Conservation (phyloP, 2,329 filamentous ascomycete species). For the Phoma herbarum region DNA sequence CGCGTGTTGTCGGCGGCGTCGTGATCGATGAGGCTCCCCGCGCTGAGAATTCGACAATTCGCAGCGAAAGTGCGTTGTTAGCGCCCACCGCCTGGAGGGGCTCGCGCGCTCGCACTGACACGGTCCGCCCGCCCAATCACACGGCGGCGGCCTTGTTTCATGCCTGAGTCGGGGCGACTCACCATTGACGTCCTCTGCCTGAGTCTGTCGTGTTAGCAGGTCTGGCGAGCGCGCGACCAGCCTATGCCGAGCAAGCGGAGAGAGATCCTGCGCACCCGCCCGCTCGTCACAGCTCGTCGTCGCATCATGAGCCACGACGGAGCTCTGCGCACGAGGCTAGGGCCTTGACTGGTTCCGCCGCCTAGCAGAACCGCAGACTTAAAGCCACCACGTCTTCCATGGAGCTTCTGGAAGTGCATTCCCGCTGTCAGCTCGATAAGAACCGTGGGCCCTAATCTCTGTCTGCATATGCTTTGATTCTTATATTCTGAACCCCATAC, state of each 20-base stretch:
- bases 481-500: background rate
- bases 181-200: constrained; percentile 9
- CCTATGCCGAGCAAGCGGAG: constrained; percentile 16
- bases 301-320: constrained; percentile 7
- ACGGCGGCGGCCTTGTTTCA: constrained; percentile 12
- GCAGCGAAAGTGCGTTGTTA: constrained; percentile 20
- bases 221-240: constrained; percentile 10
- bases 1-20: constrained; percentile 19
- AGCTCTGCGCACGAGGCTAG: constrained; percentile 2
- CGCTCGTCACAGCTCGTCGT: constrained; percentile 3
- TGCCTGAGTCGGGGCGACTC: constrained; percentile 5
- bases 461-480: background rate
- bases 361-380: constrained; percentile 10
- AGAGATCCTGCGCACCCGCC: constrained; percentile 5
- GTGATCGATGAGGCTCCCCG: constrained; percentile 26
- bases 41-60: constrained; percentile 20
- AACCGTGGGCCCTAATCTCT: background rate
- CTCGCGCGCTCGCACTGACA: background rate
- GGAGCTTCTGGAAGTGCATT: constrained; percentile 23
- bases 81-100: constrained; percentile 3
- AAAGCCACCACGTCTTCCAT: constrained; percentile 23
- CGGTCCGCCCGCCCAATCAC: constrained; percentile 8
- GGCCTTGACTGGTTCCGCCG: constrained; percentile 5
- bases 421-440: constrained; percentile 17
- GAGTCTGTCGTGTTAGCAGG: constrained; percentile 1